Conservation (phyloP, 2,329 filamentous ascomycete genomes). For the Curvularia sp. region DNA sequence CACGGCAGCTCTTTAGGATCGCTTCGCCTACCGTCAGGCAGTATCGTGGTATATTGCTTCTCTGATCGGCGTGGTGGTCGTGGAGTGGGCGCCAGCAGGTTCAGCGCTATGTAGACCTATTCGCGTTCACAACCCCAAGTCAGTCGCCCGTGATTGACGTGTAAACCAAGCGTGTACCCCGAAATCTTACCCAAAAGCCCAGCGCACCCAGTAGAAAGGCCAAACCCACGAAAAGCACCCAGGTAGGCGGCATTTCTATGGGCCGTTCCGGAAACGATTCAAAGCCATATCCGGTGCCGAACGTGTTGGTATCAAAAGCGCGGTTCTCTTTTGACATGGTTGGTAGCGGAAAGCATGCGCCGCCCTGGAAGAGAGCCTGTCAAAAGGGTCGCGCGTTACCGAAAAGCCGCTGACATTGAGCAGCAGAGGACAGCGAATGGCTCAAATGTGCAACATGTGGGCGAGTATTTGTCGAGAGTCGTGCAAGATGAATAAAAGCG, state of each 20-base stretch:
- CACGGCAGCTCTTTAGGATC: slow-evolving; percentile 71
- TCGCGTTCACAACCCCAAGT: slow-evolving; percentile 1
- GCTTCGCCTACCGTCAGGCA: slow-evolving; percentile 66
- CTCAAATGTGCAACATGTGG: neutral
- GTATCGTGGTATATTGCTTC: slow-evolving; percentile 81
- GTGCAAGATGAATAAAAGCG: neutral
- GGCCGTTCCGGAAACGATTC: slow-evolving; percentile 30
- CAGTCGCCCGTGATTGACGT: slow-evolving; percentile 1
- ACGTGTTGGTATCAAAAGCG: slow-evolving; percentile 35
- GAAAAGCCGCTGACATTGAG: slow-evolving; percentile 31
- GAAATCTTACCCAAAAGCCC: slow-evolving; percentile 38
- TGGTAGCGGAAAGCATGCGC: slow-evolving; percentile 8
- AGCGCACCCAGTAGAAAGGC: slow-evolving; percentile 35
- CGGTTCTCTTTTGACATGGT: slow-evolving; percentile 32
- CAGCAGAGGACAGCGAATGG: neutral
- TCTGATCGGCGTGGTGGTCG: slow-evolving; percentile 77
- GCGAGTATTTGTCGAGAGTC: neutral
- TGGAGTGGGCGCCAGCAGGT: slow-evolving; percentile 80
- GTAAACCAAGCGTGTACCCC: neutral
- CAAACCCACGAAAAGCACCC: slow-evolving; percentile 38
- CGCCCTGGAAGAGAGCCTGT: neutral
- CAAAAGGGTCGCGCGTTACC: slow-evolving; percentile 26
- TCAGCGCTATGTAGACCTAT: slow-evolving; percentile 72
- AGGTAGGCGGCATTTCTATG: slow-evolving; percentile 43
- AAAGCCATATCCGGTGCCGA: slow-evolving; percentile 38